Percentiles rank a stretch among this genome's conserved stretches.
These are phyloP conservation scores for Rhodotorula sp. DNA, from an alignment of 1,284 basidiomycete species.

Conservation along the genomic window DNA sequence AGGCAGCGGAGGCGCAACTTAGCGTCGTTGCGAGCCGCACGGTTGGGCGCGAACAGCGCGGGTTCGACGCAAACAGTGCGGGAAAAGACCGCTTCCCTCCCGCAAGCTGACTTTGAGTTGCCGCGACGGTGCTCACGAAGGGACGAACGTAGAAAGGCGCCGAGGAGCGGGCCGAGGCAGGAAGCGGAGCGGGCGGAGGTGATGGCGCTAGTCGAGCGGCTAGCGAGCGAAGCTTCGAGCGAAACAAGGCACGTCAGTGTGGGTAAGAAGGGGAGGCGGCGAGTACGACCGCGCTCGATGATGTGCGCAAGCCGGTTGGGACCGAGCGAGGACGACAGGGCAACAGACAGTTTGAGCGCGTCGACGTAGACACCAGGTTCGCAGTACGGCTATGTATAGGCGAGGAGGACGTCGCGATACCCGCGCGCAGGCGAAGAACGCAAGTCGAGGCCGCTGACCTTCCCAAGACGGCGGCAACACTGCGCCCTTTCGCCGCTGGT, in stretches of 20 bases:
- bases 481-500: too few species aligned
- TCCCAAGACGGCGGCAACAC: too few species aligned
- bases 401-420: too few species aligned
- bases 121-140: background rate
- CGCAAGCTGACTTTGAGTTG: background rate
- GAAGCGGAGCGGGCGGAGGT: background rate
- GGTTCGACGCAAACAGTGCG: too few species aligned
- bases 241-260: too few species aligned
- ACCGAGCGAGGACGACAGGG: background rate
- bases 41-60: background rate
- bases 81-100: background rate
- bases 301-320: background rate
- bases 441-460: too few species aligned
- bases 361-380: too few species aligned
- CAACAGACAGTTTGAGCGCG: background rate
- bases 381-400: too few species aligned
- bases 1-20: background rate
- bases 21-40: background rate
- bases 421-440: too few species aligned
- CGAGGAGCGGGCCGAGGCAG: background rate
- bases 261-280: background rate
- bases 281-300: background rate
- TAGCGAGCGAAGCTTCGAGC: too few species aligned
- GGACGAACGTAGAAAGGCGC: too few species aligned
- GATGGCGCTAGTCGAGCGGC: background rate